Conservation (phyloP, 495 filamentous ascomycete genomes). For the Penicillium arizonense region DNA sequence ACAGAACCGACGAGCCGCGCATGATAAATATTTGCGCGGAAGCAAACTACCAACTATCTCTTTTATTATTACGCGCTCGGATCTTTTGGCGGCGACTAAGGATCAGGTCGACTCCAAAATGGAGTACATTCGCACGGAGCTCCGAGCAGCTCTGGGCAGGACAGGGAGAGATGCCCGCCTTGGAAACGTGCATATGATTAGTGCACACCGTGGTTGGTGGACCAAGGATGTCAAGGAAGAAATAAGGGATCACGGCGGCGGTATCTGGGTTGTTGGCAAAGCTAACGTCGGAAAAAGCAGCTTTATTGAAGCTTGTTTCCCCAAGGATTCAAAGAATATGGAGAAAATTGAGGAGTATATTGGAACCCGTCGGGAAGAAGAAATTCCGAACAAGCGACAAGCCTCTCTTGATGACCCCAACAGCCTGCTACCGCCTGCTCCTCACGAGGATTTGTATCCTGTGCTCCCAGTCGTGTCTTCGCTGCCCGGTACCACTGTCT, state of each 20-base stretch:
- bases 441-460: conserved; percentile 69
- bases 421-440: conserved; percentile 70
- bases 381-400: conserved; percentile 14
- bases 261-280: conserved; percentile 97
- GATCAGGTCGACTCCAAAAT: conserved; percentile 77
- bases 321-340: conserved; percentile 65
- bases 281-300: conserved; percentile 96
- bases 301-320: conserved; percentile 81
- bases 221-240: conserved; percentile 81
- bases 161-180: conserved; percentile 62
- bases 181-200: conserved; percentile 82
- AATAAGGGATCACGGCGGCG: conserved; percentile 75
- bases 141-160: conserved; percentile 69
- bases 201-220: conserved; percentile 84
- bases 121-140: conserved; percentile 71
- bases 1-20: conserved; percentile 68
- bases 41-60: conserved; percentile 63
- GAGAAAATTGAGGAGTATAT: conserved; percentile 38
- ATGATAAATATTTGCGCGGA: conserved; percentile 58
- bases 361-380: conserved; percentile 24
- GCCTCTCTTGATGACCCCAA: conserved; percentile 20
- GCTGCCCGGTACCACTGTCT: conserved; percentile 90
- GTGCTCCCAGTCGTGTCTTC: conserved; percentile 79
- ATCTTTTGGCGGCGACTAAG: conserved; percentile 78
- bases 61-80: conserved; percentile 87